Evolutionary conservation across 257 asterid genomes (phyloP), one percentile per base, ranked within the genome.

Genomic region (Mentha longifolia): DNA sequence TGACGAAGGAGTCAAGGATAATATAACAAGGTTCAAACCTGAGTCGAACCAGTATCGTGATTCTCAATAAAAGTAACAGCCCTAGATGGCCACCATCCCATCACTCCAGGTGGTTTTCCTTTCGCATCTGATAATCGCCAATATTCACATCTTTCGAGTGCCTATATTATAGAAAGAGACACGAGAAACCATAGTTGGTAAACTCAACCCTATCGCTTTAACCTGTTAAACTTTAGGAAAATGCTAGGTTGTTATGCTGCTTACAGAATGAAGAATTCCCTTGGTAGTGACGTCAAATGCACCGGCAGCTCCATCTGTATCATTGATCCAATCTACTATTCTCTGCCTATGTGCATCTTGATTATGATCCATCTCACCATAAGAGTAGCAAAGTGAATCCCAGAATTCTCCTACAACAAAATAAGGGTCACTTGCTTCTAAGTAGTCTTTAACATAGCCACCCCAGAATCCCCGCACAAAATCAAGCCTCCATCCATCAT

Each of bases 21-120:
- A n/a, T n/a, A n/a, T n/a, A n/a, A n/a, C n/a, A n/a, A n/a, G 16
- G 25, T 67, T 10, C 74, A 25, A 73, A 94, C 99, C 97, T 95
- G 98, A 69, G 99, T 95, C 33, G 99, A 95, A 51, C 99, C 99
- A 60, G 99, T 95, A 80, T 95, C 99, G 62, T 95, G 99, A 87
- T 95, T 95, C 87, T 95, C 99, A 67, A 95, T 95, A 72, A 95
- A 95, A 61, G 99, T 95, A 79, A 95, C 90, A 54, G 99, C 99
- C 55, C 99, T 88, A 51, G 99, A 95, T 3, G 99, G 98, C 99
- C 99, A 95, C 98, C 98, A 95, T 61, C 99, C 98, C 81, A 95
- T 56, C 42, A 95, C 99, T 6, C 99, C 97, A 0, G 99, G 98
- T 71, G 99, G 98, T 79, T 88, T 95, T 67, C 97, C 96, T 67